Evolutionary conservation across 257 asterid genomes (phyloP), one percentile per base, ranked within the genome.

Genomic region (Ballota nigra): DNA sequence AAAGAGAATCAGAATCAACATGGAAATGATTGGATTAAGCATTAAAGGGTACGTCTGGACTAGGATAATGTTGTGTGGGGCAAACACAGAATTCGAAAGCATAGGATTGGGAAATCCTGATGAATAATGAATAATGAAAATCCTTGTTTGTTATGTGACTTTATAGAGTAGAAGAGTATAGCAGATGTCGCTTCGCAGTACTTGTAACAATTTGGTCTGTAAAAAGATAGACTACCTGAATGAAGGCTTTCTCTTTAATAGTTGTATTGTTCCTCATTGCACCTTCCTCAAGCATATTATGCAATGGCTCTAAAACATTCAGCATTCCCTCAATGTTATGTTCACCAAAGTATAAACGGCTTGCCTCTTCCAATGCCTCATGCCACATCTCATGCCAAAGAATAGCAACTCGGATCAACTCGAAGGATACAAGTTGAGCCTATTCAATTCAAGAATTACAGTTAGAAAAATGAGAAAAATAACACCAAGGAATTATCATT

Each of bases 371-470:
- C 78, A 95, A 79, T 66, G 89, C 98, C 78, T 92, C 98, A 70
- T 95, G 99, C 99, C 98, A 95, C 97, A 85, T 84, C 86, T 95
- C 99, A 83, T 92, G 99, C 99, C 97, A 95, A 71, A 95, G 95
- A 82, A 95, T 95, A 60, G 99, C 98, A 63, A 95, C 97, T 81
- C 99, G 89, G 56, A 95, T 88, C 87, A 95, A 88, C 90, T 95
- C 99, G 71, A 84, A 87, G 6, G 99, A 95, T 64, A 95, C 97
- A 60, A 95, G 99, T 90, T 92, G 98, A 49, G 99, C 99, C 99
- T 95, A 79, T 24, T 70, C 70, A 73, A 63, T 70, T 62, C 65
- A 78, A 81, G 72, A 20, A 72, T 41, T 70, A 52, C 36, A 55
- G 74, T 86, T 74, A 84, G 82, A 60, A 41, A 63, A 78, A 57